phyloP scores from a whole-genome alignment of 345 rosid genomes.

The Erysimum cheiranthoides region DNA sequence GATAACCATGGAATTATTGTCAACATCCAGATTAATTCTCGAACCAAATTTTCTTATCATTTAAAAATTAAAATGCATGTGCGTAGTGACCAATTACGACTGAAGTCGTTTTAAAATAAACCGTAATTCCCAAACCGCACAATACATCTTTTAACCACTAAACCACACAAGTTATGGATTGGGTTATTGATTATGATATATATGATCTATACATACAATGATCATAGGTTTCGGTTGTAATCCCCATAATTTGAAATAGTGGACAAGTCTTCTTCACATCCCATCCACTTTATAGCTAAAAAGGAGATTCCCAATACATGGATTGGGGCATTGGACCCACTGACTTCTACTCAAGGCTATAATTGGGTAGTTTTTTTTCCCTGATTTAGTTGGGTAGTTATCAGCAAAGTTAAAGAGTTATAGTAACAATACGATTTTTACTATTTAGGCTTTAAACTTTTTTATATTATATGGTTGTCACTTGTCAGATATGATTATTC shows the following conservation, averaged over 20 bases:
- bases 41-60: not conserved
- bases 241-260: conserved; percentile 30
- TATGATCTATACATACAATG: conserved; percentile 19
- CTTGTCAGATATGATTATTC: conserved; percentile 17
- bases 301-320: conserved; percentile 40
- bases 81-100: not conserved
- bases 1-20: not conserved
- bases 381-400: not conserved
- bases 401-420: conserved; percentile 5
- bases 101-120: not conserved
- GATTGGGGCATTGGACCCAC: conserved; percentile 36
- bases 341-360: conserved; percentile 23
- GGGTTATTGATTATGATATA: not conserved
- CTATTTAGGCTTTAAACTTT: not conserved
- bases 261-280: conserved; percentile 31
- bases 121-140: not conserved
- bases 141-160: not conserved
- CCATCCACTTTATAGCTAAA: conserved; percentile 31
- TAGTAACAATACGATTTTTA: conserved; percentile 9
- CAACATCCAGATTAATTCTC: not conserved
- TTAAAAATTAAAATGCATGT: not conserved
- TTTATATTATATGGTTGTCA: conserved; percentile 17
- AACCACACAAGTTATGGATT: not conserved
- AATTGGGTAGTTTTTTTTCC: not conserved
- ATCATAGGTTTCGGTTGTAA: conserved; percentile 20